phyloP scores from a whole-genome alignment of 306 rosid species.

The Gleditsia sinensis region DNA sequence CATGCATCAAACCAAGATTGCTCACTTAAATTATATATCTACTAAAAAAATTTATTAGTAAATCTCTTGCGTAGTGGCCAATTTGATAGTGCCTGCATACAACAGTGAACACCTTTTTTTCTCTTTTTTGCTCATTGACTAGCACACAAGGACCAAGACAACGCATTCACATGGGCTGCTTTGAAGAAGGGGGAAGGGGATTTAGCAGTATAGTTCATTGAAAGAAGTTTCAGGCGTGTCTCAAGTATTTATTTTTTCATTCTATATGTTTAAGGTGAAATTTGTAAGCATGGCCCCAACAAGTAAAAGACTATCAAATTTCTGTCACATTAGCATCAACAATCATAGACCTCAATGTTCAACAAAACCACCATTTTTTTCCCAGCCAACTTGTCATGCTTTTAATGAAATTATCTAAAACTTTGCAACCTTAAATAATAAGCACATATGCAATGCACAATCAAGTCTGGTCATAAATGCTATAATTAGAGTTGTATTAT shows the following conservation, averaged over 20 bases:
- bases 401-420: background rate
- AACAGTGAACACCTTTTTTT: background rate
- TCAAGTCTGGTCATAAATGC: background rate
- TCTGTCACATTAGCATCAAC: background rate
- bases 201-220: background rate
- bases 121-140: background rate
- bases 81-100: background rate
- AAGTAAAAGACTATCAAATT: background rate
- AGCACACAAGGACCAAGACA: slow-evolving; percentile 3
- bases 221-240: slow-evolving; percentile 23
- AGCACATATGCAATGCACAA: background rate
- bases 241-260: background rate
- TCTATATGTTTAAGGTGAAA: background rate
- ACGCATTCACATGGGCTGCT: background rate
- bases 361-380: background rate
- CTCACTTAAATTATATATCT: slow-evolving; percentile 8
- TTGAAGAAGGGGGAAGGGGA: background rate
- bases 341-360: background rate
- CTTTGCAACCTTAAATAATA: background rate
- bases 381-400: background rate
- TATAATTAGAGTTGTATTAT: background rate
- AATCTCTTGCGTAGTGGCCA: background rate
- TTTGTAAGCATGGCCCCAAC: background rate
- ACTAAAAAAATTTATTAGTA: slow-evolving; percentile 5
- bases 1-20: slow-evolving; percentile 9